These are phyloP conservation scores for Ceratobasidium theobromae DNA, from an alignment of 1,284 basidiomycete species.

Conservation along the genomic window DNA sequence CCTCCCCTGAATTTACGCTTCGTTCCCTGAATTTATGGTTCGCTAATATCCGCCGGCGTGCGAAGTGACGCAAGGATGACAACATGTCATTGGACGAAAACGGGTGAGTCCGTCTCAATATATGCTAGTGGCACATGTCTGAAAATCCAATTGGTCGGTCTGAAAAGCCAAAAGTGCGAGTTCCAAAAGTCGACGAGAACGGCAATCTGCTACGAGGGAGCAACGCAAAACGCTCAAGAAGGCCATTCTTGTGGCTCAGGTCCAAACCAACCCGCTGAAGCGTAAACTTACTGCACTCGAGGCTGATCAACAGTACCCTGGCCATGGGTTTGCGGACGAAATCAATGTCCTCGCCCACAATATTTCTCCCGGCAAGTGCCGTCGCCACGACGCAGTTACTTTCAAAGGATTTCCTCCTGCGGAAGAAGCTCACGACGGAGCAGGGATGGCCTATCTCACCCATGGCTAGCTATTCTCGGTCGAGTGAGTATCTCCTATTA, in stretches of 20 bases:
- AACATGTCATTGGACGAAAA: constrained; percentile 3
- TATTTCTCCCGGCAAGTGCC: constrained; percentile 4
- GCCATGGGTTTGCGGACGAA: no score
- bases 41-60: constrained; percentile 36
- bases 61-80: constrained; percentile 1
- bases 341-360: background rate
- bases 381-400: constrained; percentile 19
- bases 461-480: constrained; percentile 27
- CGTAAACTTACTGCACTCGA: constrained; percentile 4
- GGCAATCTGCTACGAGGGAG: constrained; percentile 20
- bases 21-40: constrained; percentile 36
- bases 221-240: constrained; percentile 25
- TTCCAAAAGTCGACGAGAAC: constrained; percentile 18
- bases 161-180: constrained; percentile 10
- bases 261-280: constrained; percentile 19
- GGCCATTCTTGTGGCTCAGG: constrained; percentile 15
- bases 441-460: background rate
- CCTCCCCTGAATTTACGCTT: constrained; percentile 26
- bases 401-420: constrained; percentile 13
- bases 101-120: background rate
- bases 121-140: no score
- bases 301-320: no score
- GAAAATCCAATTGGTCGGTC: background rate
- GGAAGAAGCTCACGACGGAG: background rate
- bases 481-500: constrained; percentile 15